Percentiles rank a stretch among this genome's conserved stretches.
Conservation (phyloP, 1,284 basidiomycete genomes). For the Leucoagaricus sp. region DNA sequence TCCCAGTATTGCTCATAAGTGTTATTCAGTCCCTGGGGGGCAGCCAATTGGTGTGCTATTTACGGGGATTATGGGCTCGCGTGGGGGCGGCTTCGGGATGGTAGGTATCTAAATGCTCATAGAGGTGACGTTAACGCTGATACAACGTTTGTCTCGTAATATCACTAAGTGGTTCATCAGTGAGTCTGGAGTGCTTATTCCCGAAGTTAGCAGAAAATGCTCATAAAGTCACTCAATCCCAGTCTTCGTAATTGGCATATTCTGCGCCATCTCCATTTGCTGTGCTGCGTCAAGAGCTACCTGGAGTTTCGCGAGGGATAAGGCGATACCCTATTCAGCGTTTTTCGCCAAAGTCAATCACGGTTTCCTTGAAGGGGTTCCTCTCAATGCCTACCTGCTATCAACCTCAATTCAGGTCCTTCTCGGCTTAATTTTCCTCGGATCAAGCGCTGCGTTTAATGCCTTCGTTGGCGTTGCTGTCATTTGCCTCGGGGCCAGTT, state of each 20-base stretch:
- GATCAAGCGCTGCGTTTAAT: slow-evolving; percentile 57
- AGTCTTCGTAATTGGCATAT: slow-evolving; percentile 57
- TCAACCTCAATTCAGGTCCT: slow-evolving; percentile 55
- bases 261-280: slow-evolving; percentile 61
- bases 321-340: slow-evolving; percentile 59
- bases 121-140: no score
- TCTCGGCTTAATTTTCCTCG: slow-evolving; percentile 55
- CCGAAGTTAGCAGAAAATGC: background rate
- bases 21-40: slow-evolving; percentile 49
- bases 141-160: no score
- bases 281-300: slow-evolving; percentile 69
- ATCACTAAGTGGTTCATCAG: slow-evolving; percentile 46
- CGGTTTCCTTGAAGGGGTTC: slow-evolving; percentile 41
- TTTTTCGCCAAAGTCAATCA: slow-evolving; percentile 51
- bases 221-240: background rate
- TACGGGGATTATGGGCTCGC: slow-evolving; percentile 61
- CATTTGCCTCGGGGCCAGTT: slow-evolving; percentile 55
- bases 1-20: slow-evolving; percentile 1
- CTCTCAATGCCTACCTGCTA: slow-evolving; percentile 59
- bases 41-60: slow-evolving; percentile 70
- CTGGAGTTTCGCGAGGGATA: slow-evolving; percentile 72
- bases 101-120: slow-evolving; percentile 31
- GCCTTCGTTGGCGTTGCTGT: slow-evolving; percentile 57
- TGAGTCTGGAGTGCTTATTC: slow-evolving; percentile 24
- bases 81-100: slow-evolving; percentile 64